Evolutionary conservation across 2,329 filamentous ascomycete species (phyloP).

Genomic region (Stagonosporopsis cucurbitacearum): DNA sequence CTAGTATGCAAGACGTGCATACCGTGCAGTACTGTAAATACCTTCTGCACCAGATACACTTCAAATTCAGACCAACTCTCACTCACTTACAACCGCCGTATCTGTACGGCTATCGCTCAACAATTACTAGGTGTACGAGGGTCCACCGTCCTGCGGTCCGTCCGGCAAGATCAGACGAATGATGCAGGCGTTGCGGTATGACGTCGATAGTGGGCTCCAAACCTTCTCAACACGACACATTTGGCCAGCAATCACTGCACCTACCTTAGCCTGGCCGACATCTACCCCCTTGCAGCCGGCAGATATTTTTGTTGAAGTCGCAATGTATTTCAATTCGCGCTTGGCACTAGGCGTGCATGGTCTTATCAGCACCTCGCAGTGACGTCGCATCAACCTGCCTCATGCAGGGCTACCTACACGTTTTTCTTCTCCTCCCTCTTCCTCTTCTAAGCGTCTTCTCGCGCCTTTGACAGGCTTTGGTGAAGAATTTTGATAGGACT

Average conservation of each 20-base stretch:
- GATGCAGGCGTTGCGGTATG: constrained; percentile 14
- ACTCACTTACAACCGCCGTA: not conserved
- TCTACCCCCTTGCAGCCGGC: not conserved
- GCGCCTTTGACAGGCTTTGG: not conserved
- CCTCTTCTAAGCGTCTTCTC: constrained; percentile 3
- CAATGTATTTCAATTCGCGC: not conserved
- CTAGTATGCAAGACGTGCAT: not conserved
- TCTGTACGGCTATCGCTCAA: not conserved
- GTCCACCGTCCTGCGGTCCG: constrained; percentile 9
- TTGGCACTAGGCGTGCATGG: constrained; percentile 5
- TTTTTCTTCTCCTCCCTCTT: constrained; percentile 1
- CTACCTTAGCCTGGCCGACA: constrained; percentile 8
- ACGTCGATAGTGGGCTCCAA: constrained; percentile 12
- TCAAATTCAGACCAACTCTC: not conserved
- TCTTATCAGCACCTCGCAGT: not conserved
- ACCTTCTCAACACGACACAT: not conserved
- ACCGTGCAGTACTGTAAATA: not conserved
- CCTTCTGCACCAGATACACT: not conserved
- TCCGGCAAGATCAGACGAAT: constrained; percentile 16
- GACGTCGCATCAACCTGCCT: constrained; percentile 13
- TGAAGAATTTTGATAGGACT: not conserved
- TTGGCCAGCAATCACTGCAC: not conserved
- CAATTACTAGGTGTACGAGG: not conserved
- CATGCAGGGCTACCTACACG: not conserved
- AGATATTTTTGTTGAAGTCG: constrained; percentile 18